Evolutionary conservation across 208 protist genomes (phyloP).

Genomic region (Trypanosoma caninum): DNA sequence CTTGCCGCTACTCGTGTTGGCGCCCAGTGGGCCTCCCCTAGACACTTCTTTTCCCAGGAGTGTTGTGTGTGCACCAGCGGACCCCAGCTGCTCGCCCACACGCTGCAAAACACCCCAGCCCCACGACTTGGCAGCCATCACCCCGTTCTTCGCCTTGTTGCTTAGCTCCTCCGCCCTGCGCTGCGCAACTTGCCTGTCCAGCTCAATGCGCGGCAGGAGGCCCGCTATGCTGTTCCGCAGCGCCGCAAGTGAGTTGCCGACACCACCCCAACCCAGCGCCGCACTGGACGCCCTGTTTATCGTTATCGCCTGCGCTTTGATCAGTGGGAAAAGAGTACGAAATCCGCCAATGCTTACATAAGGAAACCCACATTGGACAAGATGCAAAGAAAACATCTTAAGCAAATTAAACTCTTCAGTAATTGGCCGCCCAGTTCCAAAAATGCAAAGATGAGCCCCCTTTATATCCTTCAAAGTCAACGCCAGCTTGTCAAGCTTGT

Average conservation of each 20-base stretch:
- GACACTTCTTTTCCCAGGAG: too few relatives aligned
- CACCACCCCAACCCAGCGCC: neutral
- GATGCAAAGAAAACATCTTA: constrained; percentile 73
- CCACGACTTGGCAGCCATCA: constrained; percentile 59
- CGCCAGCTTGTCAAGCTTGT: constrained; percentile 25
- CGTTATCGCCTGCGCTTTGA: constrained; percentile 37
- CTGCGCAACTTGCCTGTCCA: constrained; percentile 20
- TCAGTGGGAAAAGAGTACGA: constrained; percentile 61
- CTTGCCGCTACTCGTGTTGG: neutral
- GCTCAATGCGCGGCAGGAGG: constrained; percentile 9
- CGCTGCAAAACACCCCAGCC: constrained; percentile 54
- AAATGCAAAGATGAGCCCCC: constrained; percentile 66
- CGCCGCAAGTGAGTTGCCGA: neutral
- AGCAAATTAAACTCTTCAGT: constrained; percentile 88
- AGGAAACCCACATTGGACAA: constrained; percentile 68
- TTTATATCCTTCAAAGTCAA: constrained; percentile 29
- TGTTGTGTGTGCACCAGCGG: neutral
- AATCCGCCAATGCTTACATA: constrained; percentile 87
- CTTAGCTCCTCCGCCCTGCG: constrained; percentile 48
- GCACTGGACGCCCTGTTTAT: constrained; percentile 18
- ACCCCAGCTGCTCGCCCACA: constrained; percentile 39
- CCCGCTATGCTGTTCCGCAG: constrained; percentile 29
- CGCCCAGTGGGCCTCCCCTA: neutral
- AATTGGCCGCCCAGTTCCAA: constrained; percentile 75
- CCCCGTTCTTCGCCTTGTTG: constrained; percentile 41